Conservation (phyloP, 2,329 filamentous ascomycete species). For the Aspergillus sp. region DNA sequence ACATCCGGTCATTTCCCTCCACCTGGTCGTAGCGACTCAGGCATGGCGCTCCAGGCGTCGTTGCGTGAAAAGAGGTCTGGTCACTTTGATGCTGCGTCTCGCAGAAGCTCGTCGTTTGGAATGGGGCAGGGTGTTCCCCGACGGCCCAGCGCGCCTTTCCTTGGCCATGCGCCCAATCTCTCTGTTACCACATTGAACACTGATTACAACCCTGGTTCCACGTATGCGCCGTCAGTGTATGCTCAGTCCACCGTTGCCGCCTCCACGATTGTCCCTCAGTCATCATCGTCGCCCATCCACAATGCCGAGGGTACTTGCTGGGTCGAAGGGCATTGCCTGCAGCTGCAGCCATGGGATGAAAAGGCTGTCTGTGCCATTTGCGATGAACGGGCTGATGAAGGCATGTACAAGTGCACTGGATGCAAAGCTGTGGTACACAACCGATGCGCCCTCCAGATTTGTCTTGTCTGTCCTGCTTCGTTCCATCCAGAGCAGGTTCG, state of each 20-base stretch:
- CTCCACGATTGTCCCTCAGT: slow-evolving; percentile 47
- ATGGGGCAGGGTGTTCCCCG: slow-evolving; percentile 57
- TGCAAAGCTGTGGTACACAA: slow-evolving; percentile 52
- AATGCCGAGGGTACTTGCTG: slow-evolving; percentile 40
- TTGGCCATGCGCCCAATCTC: slow-evolving; percentile 52
- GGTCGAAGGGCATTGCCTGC: slow-evolving; percentile 47
- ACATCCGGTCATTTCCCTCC: slow-evolving; percentile 73
- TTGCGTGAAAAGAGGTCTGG: slow-evolving; percentile 91
- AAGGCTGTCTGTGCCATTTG: slow-evolving; percentile 44
- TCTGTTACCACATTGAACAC: slow-evolving; percentile 43
- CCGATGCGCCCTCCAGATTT: slow-evolving; percentile 56
- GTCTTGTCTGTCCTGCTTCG: slow-evolving; percentile 61
- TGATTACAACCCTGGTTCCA: slow-evolving; percentile 34
- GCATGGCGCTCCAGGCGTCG: slow-evolving; percentile 78
- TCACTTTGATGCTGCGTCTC: slow-evolving; percentile 76
- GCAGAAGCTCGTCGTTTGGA: slow-evolving; percentile 89
- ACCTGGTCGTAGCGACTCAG: slow-evolving; percentile 80
- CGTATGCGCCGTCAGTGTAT: slow-evolving; percentile 47
- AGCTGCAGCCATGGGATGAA: slow-evolving; percentile 40
- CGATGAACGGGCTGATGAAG: slow-evolving; percentile 56
- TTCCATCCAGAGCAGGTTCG: slow-evolving; percentile 64
- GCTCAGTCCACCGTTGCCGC: slow-evolving; percentile 48
- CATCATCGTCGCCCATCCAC: slow-evolving; percentile 31
- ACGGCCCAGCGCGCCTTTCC: slow-evolving; percentile 67
- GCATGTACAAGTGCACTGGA: slow-evolving; percentile 44